These are phyloP conservation scores for Aspergillus pseudonomiae DNA, from an alignment of 2,329 filamentous ascomycete genomes.

Conservation along the genomic window DNA sequence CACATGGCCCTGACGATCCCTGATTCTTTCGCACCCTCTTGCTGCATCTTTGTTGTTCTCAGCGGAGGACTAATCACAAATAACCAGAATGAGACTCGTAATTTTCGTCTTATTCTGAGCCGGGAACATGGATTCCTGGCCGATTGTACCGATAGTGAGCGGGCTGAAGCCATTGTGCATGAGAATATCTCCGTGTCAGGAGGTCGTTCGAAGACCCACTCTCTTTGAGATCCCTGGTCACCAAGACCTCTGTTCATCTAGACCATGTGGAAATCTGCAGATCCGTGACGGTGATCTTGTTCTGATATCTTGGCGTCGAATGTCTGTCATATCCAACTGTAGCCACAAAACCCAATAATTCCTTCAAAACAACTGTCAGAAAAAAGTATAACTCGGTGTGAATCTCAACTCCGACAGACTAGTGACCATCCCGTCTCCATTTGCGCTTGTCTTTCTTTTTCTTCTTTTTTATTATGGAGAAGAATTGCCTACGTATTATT, in stretches of 20 bases:
- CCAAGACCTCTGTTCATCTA: neutral
- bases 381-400: neutral
- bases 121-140: neutral
- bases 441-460: neutral
- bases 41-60: neutral
- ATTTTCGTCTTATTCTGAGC: neutral
- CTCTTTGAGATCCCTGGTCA: neutral
- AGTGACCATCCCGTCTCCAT: neutral
- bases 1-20: neutral
- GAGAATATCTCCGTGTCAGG: neutral
- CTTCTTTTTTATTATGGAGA: too few species aligned
- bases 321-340: neutral
- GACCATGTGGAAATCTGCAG: constrained; percentile 1
- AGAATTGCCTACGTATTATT: neutral
- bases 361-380: neutral
- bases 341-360: neutral
- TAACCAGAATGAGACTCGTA: too few species aligned
- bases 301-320: neutral
- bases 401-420: neutral
- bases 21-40: neutral
- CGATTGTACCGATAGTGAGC: neutral
- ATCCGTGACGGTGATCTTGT: neutral
- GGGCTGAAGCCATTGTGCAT: too few species aligned
- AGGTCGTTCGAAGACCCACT: neutral
- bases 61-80: too few species aligned